phyloP scores from a whole-genome alignment of 495 filamentous ascomycete species.

The Cairneyella variabilis region DNA sequence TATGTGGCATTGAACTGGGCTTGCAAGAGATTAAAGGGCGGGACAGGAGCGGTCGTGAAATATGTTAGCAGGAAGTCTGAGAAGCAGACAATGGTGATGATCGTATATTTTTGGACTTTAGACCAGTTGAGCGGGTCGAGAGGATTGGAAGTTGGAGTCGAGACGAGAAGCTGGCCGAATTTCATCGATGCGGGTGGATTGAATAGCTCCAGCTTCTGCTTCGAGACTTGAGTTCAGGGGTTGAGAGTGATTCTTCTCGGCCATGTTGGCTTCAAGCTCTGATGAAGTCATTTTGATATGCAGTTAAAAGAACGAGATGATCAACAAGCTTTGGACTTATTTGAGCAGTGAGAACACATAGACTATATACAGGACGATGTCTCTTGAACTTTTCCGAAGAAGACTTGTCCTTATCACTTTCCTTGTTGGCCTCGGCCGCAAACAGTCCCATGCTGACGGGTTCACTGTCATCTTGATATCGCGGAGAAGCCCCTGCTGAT shows the following conservation, averaged over 20 bases:
- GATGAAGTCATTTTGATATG: neutral
- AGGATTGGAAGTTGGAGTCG: conserved; percentile 48
- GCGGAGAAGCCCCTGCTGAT: too few relatives aligned
- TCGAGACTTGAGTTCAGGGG: neutral
- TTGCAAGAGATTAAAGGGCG: conserved; percentile 52
- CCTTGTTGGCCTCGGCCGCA: too few relatives aligned
- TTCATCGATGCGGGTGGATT: too few relatives aligned
- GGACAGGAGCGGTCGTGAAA: conserved; percentile 58
- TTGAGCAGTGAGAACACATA: neutral
- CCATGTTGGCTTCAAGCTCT: neutral
- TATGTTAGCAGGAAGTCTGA: conserved; percentile 66
- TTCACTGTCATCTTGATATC: too few relatives aligned
- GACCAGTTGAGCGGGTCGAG: conserved; percentile 60
- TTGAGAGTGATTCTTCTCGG: neutral
- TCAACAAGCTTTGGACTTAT: neutral
- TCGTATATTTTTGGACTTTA: conserved; percentile 42
- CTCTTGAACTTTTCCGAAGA: neutral
- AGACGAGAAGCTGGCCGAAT: conserved; percentile 32
- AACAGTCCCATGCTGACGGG: too few relatives aligned
- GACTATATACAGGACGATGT: neutral
- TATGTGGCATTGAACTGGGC: conserved; percentile 44
- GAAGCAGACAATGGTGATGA: conserved; percentile 55
- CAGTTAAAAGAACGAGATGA: neutral
- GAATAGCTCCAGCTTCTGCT: neutral
- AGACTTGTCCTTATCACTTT: too few relatives aligned